Base-by-base conservation (phyloP, 176 grass and related monocot genomes). In the Lolium multiflorum region DNA sequence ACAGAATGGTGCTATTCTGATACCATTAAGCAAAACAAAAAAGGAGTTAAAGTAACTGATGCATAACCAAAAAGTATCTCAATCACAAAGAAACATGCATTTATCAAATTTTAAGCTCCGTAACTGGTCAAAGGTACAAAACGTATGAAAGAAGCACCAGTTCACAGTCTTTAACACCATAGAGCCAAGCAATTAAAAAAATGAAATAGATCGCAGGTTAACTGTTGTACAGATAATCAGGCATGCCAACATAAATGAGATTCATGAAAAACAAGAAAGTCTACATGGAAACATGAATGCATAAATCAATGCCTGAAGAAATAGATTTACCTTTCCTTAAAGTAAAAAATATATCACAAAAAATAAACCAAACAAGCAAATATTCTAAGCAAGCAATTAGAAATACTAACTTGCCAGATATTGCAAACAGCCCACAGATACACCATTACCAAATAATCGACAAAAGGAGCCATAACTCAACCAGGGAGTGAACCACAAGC, bases 11-110 rank as follows among this genome's bases (percentile, higher is more conserved):
- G 43, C 11, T 78, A 69, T 48, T 78, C 51, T 39, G 10, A 37
- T 39, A 57, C 60, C 37, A 58, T 14, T 21, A 88, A 83, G 81
- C 41, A 83, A 83, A 69, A 22, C 10, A 88, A 48, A 71, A 35
- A 35, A 17, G 11, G 7, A 50, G 57, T 35, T 7, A 59, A 18
- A 61, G 17, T 50, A 38, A 70, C 22, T 59, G 65, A 39, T 60
- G 8, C 17, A 64, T 24, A 67, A 57, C 13, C n/a, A 66, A 56
- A 9, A n/a, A 18, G n/a, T 17, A 24, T 74, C 55, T 75, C 25
- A 35, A 28, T 2, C 17, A 37, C 48, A 69, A n/a, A 49, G 18
- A 35, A 18, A 50, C 41, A 43, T 61, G 7, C 59, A 38, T 31
- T 16, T 38, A n/a, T 17, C 24, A 58, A 66, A 28, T 69, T 13